Conservation (phyloP, 75 land plant species). For the Cupressus sempervirens region DNA sequence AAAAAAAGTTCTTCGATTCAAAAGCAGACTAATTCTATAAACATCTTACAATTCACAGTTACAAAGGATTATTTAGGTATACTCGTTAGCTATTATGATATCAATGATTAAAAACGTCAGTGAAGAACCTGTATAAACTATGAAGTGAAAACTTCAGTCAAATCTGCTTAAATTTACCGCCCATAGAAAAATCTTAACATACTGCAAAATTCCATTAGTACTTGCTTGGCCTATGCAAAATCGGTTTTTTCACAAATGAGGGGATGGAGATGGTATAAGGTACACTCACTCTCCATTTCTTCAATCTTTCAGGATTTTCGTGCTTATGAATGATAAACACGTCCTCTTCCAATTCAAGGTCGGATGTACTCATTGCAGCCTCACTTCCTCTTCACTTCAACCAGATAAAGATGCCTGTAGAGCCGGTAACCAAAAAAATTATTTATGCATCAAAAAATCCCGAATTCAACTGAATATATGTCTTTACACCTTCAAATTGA, state of each 20-base stretch:
- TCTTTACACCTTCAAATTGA: not conserved
- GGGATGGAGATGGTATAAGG: not conserved
- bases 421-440: not conserved
- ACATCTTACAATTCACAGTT: not conserved
- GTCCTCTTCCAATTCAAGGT: conserved; percentile 1
- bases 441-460: not conserved
- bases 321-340: conserved; percentile 1
- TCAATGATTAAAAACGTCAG: not conserved
- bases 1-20: not conserved
- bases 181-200: no score
- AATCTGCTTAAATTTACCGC: not conserved
- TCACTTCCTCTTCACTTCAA: not conserved
- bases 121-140: not conserved
- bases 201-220: not conserved
- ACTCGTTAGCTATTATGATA: not conserved
- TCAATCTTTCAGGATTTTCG: not conserved
- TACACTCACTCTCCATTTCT: conserved; percentile 7
- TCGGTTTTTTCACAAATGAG: not conserved
- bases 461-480: not conserved
- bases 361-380: no score
- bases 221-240: not conserved
- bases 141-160: not conserved
- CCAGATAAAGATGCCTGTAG: not conserved
- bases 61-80: not conserved
- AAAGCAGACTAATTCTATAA: not conserved